Base-by-base conservation (phyloP, 176 grass and related monocot genomes). In the Pontederia paniculata region DNA sequence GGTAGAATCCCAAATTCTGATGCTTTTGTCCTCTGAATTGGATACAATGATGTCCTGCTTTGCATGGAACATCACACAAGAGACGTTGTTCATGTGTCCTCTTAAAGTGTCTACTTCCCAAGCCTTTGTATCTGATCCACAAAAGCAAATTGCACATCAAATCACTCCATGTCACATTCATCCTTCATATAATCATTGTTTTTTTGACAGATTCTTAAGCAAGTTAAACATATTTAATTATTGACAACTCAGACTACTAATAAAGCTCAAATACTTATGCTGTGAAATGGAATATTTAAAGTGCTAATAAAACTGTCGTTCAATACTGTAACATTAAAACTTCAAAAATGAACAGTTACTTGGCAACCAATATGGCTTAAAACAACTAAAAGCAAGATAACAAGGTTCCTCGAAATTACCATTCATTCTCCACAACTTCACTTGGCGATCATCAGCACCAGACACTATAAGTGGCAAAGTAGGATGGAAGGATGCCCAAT, bases 81-180 rank as follows among this genome's bases (percentile, higher is more conserved):
- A 97, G 17, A 90, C 91, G 37, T 97, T 97, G 56, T 97, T 97
- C 86, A 90, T 90, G 79, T 97, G 91, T 2, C 91, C 91, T 51
- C 91, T 80, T 55, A 97, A 59, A 59, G 91, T 97, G 77, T 90
- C 91, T 17, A 97, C 86, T 52, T 97, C 91, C 86, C 91, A 97
- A 31, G 86, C 91, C 74, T 97, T 97, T 0, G 83, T 82, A 59
- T 97, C 91, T 90, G 91, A 76, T 53, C 15, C 75, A 68, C 28
- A 37, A 6, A 37, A 37, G 7, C 28, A 37, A 37, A 37, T 37
- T 37, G 28, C 28, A 37, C 28, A 37, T 37, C 28, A 37, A 37
- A 0, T 37, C 3, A 37, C 28, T 37, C 28, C 1, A 6, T 37
- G 7, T 37, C 28, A 37, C 7, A 6, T 37, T 2, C 28, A 37